phyloP scores from a whole-genome alignment of 148 eudicot species.

The Talinum fruticosum region DNA sequence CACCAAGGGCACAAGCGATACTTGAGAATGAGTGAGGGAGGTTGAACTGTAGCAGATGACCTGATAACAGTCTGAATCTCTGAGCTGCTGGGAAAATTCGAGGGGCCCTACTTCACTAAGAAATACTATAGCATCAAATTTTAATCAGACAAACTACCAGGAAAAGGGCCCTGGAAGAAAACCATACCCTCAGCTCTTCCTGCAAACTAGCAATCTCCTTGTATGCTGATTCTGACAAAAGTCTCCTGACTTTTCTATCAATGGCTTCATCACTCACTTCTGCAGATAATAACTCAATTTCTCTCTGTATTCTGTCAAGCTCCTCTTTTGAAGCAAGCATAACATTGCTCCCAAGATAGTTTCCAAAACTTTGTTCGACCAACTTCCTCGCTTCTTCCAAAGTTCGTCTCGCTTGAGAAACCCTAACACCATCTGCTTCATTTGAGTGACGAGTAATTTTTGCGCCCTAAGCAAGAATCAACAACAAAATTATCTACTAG shows the following conservation, averaged over 20 bases:
- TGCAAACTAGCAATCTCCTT: conserved; percentile 78
- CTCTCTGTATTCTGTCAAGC: conserved; percentile 69
- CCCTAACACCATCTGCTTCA: conserved; percentile 51
- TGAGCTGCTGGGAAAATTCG: neutral
- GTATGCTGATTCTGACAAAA: conserved; percentile 63
- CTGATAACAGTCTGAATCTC: neutral
- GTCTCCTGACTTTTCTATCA: conserved; percentile 66
- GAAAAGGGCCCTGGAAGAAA: neutral
- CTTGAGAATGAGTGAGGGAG: neutral
- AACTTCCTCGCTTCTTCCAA: conserved; percentile 95
- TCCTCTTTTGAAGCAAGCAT: conserved; percentile 96
- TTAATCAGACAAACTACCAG: neutral
- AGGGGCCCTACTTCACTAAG: neutral
- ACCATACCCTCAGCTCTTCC: conserved; percentile 75
- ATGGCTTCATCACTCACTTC: conserved; percentile 88
- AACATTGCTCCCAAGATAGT: conserved; percentile 96
- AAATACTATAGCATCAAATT: neutral
- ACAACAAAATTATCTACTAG: conserved; percentile 9
- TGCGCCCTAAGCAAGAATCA: conserved; percentile 60
- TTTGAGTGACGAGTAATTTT: conserved; percentile 62
- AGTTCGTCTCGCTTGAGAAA: conserved; percentile 63
- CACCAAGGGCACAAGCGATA: neutral
- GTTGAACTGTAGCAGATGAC: neutral
- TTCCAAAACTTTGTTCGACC: conserved; percentile 97
- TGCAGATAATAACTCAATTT: conserved; percentile 58